Percentiles rank a stretch among this genome's conserved stretches.
phyloP scores from a whole-genome alignment of 805 yeast genomes.

The Candida orba region DNA sequence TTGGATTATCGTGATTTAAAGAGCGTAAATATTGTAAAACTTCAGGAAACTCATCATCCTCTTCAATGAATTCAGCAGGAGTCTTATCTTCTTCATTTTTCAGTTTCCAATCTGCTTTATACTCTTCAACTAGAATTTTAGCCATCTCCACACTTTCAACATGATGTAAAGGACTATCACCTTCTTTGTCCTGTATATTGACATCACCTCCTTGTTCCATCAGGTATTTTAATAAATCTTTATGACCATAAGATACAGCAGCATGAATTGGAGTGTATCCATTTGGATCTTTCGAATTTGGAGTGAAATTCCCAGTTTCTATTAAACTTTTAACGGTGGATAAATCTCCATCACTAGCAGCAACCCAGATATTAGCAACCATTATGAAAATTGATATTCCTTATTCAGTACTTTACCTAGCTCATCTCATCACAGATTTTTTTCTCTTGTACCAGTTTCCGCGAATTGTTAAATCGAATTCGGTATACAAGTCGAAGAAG shows the following conservation, averaged over 20 bases:
- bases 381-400: neutral
- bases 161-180: conserved; percentile 93
- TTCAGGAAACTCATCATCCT: conserved; percentile 82
- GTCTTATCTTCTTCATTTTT: conserved; percentile 73
- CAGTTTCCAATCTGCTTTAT: conserved; percentile 56
- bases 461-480: neutral
- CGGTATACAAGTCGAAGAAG: too few relatives aligned
- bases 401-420: neutral
- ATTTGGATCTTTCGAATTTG: conserved; percentile 79
- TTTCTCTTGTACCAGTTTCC: neutral
- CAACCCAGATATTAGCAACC: conserved; percentile 75
- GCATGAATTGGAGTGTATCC: conserved; percentile 98
- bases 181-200: conserved; percentile 78
- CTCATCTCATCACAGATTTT: conserved; percentile 3
- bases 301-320: conserved; percentile 41
- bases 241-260: conserved; percentile 88
- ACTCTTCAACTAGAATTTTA: conserved; percentile 53
- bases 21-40: conserved; percentile 54
- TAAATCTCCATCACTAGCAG: conserved; percentile 79
- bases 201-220: conserved; percentile 65
- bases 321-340: conserved; percentile 52
- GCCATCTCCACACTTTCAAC: conserved; percentile 70
- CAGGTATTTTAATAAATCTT: conserved; percentile 54
- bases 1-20: conserved; percentile 28
- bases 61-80: conserved; percentile 65